A percentile compares a stretch with the other conserved stretches of the same genome.
Evolutionary conservation across 2,329 filamentous ascomycete genomes (phyloP).

Genomic region (Fusarium torreyae): DNA sequence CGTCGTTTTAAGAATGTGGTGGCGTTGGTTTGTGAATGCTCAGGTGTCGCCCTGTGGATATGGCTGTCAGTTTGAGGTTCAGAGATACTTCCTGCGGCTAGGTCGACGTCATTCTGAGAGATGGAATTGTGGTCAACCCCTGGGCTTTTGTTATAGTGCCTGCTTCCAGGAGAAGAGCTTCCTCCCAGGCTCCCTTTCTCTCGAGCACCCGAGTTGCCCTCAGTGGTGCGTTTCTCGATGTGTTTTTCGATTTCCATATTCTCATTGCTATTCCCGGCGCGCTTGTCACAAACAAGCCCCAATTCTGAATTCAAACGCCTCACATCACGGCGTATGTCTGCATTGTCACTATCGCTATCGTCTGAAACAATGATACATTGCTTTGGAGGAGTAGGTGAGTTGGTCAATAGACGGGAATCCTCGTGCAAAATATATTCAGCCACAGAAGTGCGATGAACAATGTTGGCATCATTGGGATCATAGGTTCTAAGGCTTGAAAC

Average conservation of each 20-base stretch:
- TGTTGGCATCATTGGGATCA: accelerated
- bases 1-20: accelerated
- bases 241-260: neutral
- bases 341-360: neutral
- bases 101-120: no score
- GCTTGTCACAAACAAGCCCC: no score
- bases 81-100: accelerated
- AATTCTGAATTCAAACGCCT: no score
- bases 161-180: no score
- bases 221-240: neutral
- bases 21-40: neutral
- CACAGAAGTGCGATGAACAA: neutral
- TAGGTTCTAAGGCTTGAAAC: neutral
- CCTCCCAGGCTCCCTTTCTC: neutral
- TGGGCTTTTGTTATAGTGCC: neutral
- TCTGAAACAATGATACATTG: neutral
- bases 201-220: neutral
- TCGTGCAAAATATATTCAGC: neutral
- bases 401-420: neutral
- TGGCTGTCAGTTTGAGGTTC: accelerated
- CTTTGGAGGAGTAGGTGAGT: accelerated
- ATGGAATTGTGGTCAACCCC: no score
- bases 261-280: no score
- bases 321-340: neutral
- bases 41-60: no score